Evolutionary conservation across 2,329 filamentous ascomycete species (phyloP).

Genomic region (Colletotrichum costaricense): DNA sequence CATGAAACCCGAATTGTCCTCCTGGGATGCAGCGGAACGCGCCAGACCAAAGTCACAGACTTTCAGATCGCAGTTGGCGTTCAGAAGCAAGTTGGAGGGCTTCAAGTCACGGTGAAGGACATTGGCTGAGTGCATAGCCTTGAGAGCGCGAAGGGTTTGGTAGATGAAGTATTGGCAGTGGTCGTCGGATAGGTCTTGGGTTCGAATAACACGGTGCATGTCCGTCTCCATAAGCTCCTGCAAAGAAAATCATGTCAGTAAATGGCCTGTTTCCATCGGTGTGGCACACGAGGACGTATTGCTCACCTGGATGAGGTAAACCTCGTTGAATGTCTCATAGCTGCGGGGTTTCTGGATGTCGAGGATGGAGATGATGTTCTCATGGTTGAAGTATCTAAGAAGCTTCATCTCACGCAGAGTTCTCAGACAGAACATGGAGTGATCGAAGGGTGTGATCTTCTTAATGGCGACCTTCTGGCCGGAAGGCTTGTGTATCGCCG

Average conservation of each 20-base stretch:
- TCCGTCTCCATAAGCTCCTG: slow-evolving; percentile 99
- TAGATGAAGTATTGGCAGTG: slow-evolving; percentile 99
- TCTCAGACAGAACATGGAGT: slow-evolving; percentile 98
- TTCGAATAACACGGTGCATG: slow-evolving; percentile 99
- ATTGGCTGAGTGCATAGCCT: slow-evolving; percentile 99
- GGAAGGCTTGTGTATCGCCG: slow-evolving; percentile 96
- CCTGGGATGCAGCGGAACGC: slow-evolving; percentile 93
- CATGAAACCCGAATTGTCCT: slow-evolving; percentile 99
- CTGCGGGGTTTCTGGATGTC: slow-evolving; percentile 98
- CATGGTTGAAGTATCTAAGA: slow-evolving; percentile 98
- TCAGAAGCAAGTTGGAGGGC: slow-evolving; percentile 95
- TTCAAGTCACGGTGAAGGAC: slow-evolving; percentile 98
- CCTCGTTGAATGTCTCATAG: slow-evolving; percentile 96
- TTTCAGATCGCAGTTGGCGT: slow-evolving; percentile 98
- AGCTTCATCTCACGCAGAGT: slow-evolving; percentile 99
- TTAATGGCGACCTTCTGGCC: slow-evolving; percentile 99
- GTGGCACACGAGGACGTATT: background rate
- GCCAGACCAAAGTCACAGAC: slow-evolving; percentile 98
- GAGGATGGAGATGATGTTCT: slow-evolving; percentile 99
- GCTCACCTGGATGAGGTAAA: slow-evolving; percentile 95
- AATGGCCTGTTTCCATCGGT: background rate
- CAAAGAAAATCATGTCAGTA: slow-evolving; percentile 34
- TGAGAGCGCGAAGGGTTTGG: slow-evolving; percentile 95
- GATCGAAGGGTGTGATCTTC: slow-evolving; percentile 99
- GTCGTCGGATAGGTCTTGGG: slow-evolving; percentile 97